Conservation (phyloP, 306 rosid species). For the Acacia confusa region DNA sequence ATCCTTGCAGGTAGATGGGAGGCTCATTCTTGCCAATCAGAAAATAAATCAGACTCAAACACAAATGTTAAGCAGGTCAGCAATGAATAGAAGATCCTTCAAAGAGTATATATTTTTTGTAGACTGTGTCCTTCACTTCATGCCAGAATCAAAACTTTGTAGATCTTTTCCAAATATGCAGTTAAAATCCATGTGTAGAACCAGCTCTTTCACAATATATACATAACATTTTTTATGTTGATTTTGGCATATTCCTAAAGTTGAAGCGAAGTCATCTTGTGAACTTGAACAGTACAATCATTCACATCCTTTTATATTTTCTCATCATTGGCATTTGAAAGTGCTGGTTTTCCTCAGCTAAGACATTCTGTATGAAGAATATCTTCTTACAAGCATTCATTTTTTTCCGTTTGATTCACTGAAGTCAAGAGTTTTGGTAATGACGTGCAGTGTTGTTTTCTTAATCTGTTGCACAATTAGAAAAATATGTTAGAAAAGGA, state of each 20-base stretch:
- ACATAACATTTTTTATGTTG: not conserved
- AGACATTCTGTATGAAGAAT: too few relatives aligned
- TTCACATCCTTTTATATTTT: not conserved
- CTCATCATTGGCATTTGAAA: not conserved
- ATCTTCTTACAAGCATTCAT: too few relatives aligned
- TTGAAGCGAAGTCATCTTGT: not conserved
- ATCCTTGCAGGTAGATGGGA: slow-evolving; percentile 57
- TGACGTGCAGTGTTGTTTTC: not conserved
- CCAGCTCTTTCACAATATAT: not conserved
- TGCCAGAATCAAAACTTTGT: not conserved
- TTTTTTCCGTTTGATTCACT: not conserved
- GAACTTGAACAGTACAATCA: not conserved
- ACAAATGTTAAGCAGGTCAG: slow-evolving; percentile 53
- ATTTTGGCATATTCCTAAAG: slow-evolving; percentile 4
- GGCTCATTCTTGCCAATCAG: slow-evolving; percentile 48
- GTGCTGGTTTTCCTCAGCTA: not conserved
- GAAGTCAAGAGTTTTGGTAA: not conserved
- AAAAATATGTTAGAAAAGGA: not conserved
- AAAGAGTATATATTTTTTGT: not conserved
- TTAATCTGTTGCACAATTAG: not conserved
- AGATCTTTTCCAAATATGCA: not conserved
- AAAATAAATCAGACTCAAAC: slow-evolving; percentile 39
- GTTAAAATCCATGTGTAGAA: not conserved
- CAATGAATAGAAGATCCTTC: slow-evolving; percentile 28
- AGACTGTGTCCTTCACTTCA: slow-evolving; percentile 5